phyloP scores from a whole-genome alignment of 2,329 filamentous ascomycete species.

The Ascochyta pisi region DNA sequence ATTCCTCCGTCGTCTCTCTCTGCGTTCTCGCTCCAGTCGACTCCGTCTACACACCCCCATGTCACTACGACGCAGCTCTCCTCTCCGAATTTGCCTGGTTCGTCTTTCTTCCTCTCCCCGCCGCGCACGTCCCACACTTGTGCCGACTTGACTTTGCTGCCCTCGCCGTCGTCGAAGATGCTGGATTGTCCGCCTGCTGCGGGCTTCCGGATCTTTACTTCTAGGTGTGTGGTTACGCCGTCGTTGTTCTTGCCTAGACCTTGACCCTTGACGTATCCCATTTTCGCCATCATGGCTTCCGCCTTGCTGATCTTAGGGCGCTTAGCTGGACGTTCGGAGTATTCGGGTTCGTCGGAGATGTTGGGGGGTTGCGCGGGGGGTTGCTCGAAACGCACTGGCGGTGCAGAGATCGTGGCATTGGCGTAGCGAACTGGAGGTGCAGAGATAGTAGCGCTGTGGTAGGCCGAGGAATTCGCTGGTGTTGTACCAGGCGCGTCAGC shows the following conservation, averaged over 20 bases:
- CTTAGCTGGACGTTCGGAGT: slow-evolving; percentile 48
- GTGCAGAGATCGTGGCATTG: slow-evolving; percentile 73
- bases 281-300: slow-evolving; percentile 87
- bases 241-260: slow-evolving; percentile 83
- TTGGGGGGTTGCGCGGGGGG: slow-evolving; percentile 23
- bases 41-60: slow-evolving; percentile 82
- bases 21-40: slow-evolving; percentile 82
- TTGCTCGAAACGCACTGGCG: slow-evolving; percentile 74
- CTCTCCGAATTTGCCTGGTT: slow-evolving; percentile 49
- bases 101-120: slow-evolving; percentile 60
- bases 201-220: slow-evolving; percentile 59
- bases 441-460: slow-evolving; percentile 67
- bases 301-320: slow-evolving; percentile 57
- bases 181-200: slow-evolving; percentile 23
- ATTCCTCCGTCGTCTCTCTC: slow-evolving; percentile 65
- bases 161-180: slow-evolving; percentile 47
- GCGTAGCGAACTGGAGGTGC: slow-evolving; percentile 78
- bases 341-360: slow-evolving; percentile 17
- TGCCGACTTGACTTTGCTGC: slow-evolving; percentile 55
- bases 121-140: slow-evolving; percentile 77
- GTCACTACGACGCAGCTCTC: slow-evolving; percentile 86
- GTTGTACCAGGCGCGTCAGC: slow-evolving; percentile 32
- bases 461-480: slow-evolving; percentile 23
- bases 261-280: slow-evolving; percentile 88
- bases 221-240: slow-evolving; percentile 84